Evolutionary conservation across 108 stramenopile species (phyloP), one percentile per base, ranked within the genome.

Genomic region (Mediolabrus comicus): DNA sequence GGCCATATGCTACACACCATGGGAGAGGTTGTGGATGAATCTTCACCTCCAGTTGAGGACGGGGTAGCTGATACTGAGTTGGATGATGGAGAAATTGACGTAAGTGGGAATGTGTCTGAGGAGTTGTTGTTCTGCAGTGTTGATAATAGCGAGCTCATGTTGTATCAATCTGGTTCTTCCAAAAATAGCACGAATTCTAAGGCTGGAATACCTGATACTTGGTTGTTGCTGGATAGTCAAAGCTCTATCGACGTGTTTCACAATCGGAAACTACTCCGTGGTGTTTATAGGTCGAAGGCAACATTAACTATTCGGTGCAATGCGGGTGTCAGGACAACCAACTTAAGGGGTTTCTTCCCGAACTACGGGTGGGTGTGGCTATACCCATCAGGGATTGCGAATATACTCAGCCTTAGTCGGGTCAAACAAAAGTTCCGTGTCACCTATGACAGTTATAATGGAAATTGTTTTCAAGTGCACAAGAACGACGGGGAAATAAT

Each of bases 291-390:
- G 0, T 11, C 0, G 2, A 33, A 62, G 2, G 46, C n/a, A 9
- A 6, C 30, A 0, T 14, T 84, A 22, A 49, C 4, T 3, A 67
- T 84, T 4, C n/a, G 36, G 41, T 67, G 69, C 26, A 69, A 75
- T 53, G 79, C 65, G 33, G 75, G 79, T 17, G 24, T 27, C 0
- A 32, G 31, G 1, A 33, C 14, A 1, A 69, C 67, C 27, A 52
- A 67, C 13, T 26, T 67, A 29, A 22, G 30, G 8, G 79, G 70
- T 0, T 16, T 36, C 2, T 49, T 85, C 6, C 53, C 65, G 0
- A 77, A 77, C 29, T 68, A 70, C 25, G 76, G 77, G 8, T 60
- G 22, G 17, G 80, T 82, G n/a, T 84, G 84, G 84, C 78, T 74
- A 35, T 30, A 77, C 30, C 72, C 67, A 0, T 32, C 65, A 1